Percentiles rank a stretch among this genome's conserved stretches.
These are phyloP conservation scores for Neurospora cerealis DNA, from an alignment of 495 filamentous ascomycete genomes.

Conservation along the genomic window DNA sequence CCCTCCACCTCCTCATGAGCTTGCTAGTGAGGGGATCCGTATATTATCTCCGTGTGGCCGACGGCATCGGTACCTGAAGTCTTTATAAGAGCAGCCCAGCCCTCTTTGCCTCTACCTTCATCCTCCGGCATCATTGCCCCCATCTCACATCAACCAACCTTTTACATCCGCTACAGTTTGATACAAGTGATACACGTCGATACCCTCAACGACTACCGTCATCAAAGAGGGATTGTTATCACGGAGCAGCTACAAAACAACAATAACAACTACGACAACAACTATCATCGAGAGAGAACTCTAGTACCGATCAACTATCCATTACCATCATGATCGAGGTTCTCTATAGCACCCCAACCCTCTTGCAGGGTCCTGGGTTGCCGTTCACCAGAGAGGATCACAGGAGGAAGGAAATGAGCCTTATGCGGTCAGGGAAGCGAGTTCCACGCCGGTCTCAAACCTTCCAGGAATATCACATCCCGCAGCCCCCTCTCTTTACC, in stretches of 20 bases:
- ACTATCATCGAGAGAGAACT: neutral
- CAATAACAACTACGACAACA: neutral
- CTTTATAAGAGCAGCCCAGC: slow-evolving; percentile 3
- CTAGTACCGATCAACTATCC: neutral
- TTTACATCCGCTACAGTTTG: neutral
- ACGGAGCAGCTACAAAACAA: neutral
- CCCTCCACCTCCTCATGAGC: slow-evolving; percentile 21
- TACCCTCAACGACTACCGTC: neutral
- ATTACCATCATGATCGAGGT: slow-evolving; percentile 19
- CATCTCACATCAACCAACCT: neutral
- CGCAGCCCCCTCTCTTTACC: slow-evolving; percentile 8
- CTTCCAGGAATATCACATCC: slow-evolving; percentile 20
- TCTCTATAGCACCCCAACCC: slow-evolving; percentile 8
- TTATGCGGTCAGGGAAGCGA: slow-evolving; percentile 8
- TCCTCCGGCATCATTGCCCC: neutral
- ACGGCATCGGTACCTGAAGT: slow-evolving; percentile 21
- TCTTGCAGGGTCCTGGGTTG: slow-evolving; percentile 5
- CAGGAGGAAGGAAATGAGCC: slow-evolving; percentile 11
- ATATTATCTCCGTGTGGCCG: slow-evolving; percentile 4
- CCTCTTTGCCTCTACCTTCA: neutral
- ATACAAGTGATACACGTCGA: neutral
- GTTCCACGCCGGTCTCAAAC: slow-evolving; percentile 25
- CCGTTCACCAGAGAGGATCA: slow-evolving; percentile 23
- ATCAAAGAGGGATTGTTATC: neutral
- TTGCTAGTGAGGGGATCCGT: slow-evolving; percentile 25